Evolutionary conservation across 2,329 filamentous ascomycete species (phyloP).

Genomic region (Beauveria sp.): DNA sequence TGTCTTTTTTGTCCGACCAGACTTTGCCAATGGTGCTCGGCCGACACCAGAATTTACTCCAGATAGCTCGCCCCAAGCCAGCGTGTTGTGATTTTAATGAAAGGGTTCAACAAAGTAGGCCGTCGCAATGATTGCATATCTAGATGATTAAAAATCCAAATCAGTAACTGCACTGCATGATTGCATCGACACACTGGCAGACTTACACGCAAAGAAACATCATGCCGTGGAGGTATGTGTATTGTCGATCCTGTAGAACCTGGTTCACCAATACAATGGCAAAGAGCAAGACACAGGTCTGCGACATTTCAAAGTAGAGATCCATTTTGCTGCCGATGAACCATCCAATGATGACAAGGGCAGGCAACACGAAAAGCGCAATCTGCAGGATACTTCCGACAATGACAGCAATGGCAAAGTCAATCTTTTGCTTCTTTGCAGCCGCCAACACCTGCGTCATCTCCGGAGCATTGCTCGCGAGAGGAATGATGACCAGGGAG

Average conservation of each 20-base stretch:
- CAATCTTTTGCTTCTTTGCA: conserved; percentile 12
- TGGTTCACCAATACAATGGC: conserved; percentile 14
- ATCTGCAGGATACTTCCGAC: conserved; percentile 15
- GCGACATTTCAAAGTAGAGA: conserved; percentile 14
- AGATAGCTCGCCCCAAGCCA: not conserved
- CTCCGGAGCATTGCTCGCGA: conserved; percentile 14
- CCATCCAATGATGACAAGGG: conserved; percentile 14
- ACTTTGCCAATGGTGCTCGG: not conserved
- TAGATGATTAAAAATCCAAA: not conserved
- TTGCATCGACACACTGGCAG: not conserved
- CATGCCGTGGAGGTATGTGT: conserved; percentile 14
- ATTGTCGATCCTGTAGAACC: conserved; percentile 14
- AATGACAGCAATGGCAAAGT: conserved; percentile 15
- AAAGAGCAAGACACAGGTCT: conserved; percentile 14
- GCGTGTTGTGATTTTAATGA: conserved; percentile 4
- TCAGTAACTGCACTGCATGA: not conserved
- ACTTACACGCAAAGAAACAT: conserved; percentile 15
- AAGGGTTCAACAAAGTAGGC: conserved; percentile 8
- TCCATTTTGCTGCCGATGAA: conserved; percentile 9
- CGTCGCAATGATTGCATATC: conserved; percentile 8
- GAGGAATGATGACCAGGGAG: conserved; percentile 13
- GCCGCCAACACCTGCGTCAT: conserved; percentile 14
- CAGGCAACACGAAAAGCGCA: conserved; percentile 13
- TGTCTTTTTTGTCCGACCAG: conserved; percentile 13
- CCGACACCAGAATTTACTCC: not conserved